Evolutionary conservation across 257 asterid species (phyloP), one percentile per base, ranked within the genome.

Genomic region (Nicotiana undulata): DNA sequence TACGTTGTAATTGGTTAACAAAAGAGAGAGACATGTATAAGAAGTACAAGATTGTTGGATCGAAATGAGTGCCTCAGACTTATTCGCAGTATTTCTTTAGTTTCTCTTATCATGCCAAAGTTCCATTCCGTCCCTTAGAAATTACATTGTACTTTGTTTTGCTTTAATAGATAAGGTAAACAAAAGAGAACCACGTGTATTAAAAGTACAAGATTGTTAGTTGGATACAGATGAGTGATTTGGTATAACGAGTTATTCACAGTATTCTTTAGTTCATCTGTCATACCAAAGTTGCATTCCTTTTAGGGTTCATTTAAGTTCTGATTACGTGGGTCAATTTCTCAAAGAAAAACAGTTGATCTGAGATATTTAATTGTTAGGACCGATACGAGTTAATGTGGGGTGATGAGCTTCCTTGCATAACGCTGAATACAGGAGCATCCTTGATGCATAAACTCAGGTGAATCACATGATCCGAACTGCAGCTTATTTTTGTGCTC

Each of bases 361-460:
- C 44, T 9, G 24, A 58, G 49, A 81, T 61, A 44, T 58, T 37
- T 81, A 68, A 37, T 84, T 66, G 49, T 80, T 90, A 94, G 99
- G 94, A 86, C 26, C 90, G 85, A 84, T 92, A 96, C 81, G 87
- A 82, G 72, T 59, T 77, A 75, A 83, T 87, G 80, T 96, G 97
- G 98, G 89, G 90, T 29, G 88, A 90, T 67, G 98, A 90, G 86
- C 90, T 91, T 68, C 91, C 86, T 64, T 96, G 97, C 86, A 83
- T 96, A 87, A 89, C 97, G 51, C 87, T 96, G 28, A 90, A 89
- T 83, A 79, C 93, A 29, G 98, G 98, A 56, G 95, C 75, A 82
- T 92, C 99, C 29, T 82, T 86, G 84, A 96, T 96, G 98, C 98
- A 96, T 88, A 91, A 86, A 85, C 94, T 96, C 63, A 86, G 97